Conservation (phyloP, 305 asterid species). For the Fraxinus angustifolia region DNA sequence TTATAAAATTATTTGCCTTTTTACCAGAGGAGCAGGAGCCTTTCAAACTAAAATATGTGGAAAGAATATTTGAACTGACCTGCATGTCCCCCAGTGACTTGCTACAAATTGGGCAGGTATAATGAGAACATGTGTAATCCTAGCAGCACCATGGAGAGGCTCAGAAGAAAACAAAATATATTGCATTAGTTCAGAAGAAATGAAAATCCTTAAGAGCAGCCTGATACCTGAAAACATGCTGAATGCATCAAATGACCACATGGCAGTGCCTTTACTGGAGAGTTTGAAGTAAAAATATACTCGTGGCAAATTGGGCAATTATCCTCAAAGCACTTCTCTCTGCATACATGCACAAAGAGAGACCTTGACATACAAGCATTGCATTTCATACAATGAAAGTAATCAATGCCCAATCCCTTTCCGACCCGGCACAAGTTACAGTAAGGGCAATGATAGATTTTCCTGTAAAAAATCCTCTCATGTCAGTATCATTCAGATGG, state of each 20-base stretch:
- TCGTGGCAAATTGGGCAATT: conserved; percentile 95
- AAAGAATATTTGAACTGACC: conserved; percentile 41
- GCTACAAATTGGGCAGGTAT: conserved; percentile 88
- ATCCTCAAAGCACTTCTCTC: conserved; percentile 82
- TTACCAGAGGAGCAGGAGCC: not conserved
- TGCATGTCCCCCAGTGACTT: conserved; percentile 94
- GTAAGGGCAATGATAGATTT: conserved; percentile 91
- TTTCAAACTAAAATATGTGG: not conserved
- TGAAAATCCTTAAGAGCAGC: conserved; percentile 12
- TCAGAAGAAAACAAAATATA: conserved; percentile 19
- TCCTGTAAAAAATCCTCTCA: conserved; percentile 46
- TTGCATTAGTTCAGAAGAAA: not conserved
- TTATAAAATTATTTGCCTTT: not conserved
- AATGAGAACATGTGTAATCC: conserved; percentile 82
- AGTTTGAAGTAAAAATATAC: conserved; percentile 68
- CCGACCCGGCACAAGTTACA: conserved; percentile 93
- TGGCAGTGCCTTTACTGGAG: conserved; percentile 82
- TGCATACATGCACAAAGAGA: conserved; percentile 65
- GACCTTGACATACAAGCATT: conserved; percentile 81
- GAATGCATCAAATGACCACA: conserved; percentile 96
- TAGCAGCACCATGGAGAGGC: conserved; percentile 28
- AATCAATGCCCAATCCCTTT: conserved; percentile 76
- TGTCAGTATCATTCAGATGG: conserved; percentile 35
- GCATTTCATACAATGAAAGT: conserved; percentile 94
- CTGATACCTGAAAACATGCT: conserved; percentile 69